These are phyloP conservation scores for Botryotinia narcissicola DNA, from an alignment of 2,329 filamentous ascomycete species.

Conservation along the genomic window DNA sequence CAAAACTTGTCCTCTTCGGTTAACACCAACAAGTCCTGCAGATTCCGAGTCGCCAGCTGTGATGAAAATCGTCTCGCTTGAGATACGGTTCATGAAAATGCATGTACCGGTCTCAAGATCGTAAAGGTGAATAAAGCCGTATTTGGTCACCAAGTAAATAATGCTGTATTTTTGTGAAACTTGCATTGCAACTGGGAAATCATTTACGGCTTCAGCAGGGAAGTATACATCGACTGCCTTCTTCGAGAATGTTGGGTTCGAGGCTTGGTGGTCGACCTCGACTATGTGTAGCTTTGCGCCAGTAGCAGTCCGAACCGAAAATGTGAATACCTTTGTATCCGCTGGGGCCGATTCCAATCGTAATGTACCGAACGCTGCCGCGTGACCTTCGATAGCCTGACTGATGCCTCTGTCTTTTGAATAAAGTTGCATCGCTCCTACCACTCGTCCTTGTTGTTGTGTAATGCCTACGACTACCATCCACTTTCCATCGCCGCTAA, in stretches of 20 bases:
- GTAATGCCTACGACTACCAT: slow-evolving; percentile 97
- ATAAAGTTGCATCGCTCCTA: slow-evolving; percentile 95
- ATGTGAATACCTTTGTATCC: slow-evolving; percentile 95
- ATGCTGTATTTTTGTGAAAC: slow-evolving; percentile 95
- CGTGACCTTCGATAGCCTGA: slow-evolving; percentile 96
- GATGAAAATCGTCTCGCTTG: slow-evolving; percentile 97
- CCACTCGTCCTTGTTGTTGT: slow-evolving; percentile 87
- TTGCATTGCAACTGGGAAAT: slow-evolving; percentile 98
- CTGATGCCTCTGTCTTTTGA: slow-evolving; percentile 95
- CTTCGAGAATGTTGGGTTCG: slow-evolving; percentile 88
- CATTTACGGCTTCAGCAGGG: slow-evolving; percentile 89
- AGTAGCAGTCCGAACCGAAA: slow-evolving; percentile 84
- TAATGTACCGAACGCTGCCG: slow-evolving; percentile 88
- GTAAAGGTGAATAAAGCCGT: slow-evolving; percentile 98
- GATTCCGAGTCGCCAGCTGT: slow-evolving; percentile 82
- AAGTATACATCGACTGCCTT: slow-evolving; percentile 98
- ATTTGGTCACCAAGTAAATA: slow-evolving; percentile 97
- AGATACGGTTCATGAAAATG: slow-evolving; percentile 99
- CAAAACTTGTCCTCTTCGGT: slow-evolving; percentile 95
- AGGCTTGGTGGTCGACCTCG: slow-evolving; percentile 89
- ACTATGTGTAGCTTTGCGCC: slow-evolving; percentile 97
- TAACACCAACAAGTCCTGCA: slow-evolving; percentile 87
- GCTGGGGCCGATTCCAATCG: slow-evolving; percentile 83
- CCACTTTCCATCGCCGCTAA: slow-evolving; percentile 95
- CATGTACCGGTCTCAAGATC: slow-evolving; percentile 93